These are phyloP conservation scores for Phaeosphaeriaceae sp. DNA, from an alignment of 2,329 filamentous ascomycete species.

Conservation along the genomic window DNA sequence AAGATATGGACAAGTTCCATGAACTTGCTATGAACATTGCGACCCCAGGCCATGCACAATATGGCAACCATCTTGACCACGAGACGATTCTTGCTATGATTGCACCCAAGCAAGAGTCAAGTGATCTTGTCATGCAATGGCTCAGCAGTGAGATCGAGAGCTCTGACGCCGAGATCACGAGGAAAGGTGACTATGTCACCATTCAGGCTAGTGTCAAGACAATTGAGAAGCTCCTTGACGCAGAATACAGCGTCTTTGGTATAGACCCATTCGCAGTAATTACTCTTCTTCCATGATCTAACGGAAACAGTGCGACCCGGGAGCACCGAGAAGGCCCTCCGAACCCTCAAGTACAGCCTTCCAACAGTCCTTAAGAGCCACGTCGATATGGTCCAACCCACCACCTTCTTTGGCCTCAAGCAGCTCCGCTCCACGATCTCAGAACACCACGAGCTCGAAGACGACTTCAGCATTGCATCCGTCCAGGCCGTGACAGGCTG, in stretches of 20 bases:
- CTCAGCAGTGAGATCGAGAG: conserved; percentile 53
- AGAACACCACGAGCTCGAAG: conserved; percentile 19
- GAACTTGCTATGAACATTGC: conserved; percentile 49
- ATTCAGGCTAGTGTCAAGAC: conserved; percentile 56
- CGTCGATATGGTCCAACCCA: conserved; percentile 59
- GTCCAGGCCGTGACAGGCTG: conserved; percentile 20
- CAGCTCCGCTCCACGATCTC: conserved; percentile 24
- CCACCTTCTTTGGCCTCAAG: conserved; percentile 49
- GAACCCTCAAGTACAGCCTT: conserved; percentile 27
- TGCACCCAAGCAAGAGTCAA: conserved; percentile 57
- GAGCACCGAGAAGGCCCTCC: conserved; percentile 15
- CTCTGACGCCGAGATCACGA: conserved; percentile 52
- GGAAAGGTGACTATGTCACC: conserved; percentile 62
- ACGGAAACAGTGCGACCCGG: conserved; percentile 9
- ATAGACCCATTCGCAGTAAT: no score
- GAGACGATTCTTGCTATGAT: conserved; percentile 58
- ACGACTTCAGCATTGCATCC: conserved; percentile 11
- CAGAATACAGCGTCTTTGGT: conserved; percentile 53
- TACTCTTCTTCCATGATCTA: no score
- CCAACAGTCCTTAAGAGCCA: conserved; percentile 41
- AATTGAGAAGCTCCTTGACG: conserved; percentile 58
- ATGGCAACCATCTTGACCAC: conserved; percentile 59
- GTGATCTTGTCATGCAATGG: conserved; percentile 60
- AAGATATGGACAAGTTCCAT: conserved; percentile 25
- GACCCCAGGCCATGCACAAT: conserved; percentile 58